Conservation (phyloP, 78 protist genomes). For the Protostelium mycophagum region DNA sequence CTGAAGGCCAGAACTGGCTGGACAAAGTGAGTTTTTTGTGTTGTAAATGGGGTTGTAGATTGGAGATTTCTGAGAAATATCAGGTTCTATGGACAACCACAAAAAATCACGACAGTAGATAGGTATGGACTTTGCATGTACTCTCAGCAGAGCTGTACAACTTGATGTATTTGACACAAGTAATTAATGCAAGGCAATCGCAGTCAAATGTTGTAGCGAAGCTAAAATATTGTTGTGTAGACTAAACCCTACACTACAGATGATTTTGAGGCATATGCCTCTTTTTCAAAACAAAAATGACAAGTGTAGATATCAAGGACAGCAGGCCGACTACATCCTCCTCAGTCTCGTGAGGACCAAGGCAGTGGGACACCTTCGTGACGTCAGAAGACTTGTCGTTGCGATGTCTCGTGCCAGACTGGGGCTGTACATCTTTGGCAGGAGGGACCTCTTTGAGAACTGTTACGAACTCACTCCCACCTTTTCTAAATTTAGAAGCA, state of each 20-base stretch:
- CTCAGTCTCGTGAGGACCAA: conserved; percentile 92
- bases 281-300: no score
- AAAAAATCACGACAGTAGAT: conserved; percentile 87
- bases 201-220: no score
- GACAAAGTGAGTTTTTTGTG: not conserved
- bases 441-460: conserved; percentile 51
- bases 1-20: conserved; percentile 8
- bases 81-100: conserved; percentile 70
- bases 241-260: no score
- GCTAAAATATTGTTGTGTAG: no score
- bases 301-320: conserved; percentile 94
- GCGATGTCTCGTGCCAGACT: conserved; percentile 94
- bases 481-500: conserved; percentile 12
- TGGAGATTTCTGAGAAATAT: conserved; percentile 7
- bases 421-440: conserved; percentile 90
- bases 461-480: conserved; percentile 71
- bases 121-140: no score
- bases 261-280: no score
- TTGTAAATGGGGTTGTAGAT: not conserved
- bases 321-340: conserved; percentile 90
- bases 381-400: conserved; percentile 78
- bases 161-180: no score
- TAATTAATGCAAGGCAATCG: no score
- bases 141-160: no score
- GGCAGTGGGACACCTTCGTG: conserved; percentile 87